Evolutionary conservation across 805 yeast genomes (phyloP).

Genomic region (Kluyveromyces dobzhanskii): DNA sequence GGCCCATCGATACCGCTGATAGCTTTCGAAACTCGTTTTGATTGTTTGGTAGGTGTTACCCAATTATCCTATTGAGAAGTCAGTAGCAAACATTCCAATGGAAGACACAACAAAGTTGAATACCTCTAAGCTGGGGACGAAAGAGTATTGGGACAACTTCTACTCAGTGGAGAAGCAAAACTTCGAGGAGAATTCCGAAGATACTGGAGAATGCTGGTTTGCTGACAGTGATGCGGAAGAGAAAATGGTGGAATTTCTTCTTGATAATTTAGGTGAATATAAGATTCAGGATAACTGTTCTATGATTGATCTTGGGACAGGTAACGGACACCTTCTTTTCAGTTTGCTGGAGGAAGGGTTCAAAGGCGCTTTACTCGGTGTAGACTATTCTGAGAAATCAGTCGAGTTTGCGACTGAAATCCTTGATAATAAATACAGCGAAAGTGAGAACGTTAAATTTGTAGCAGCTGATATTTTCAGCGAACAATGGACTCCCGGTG

Average conservation of each 20-base stretch:
- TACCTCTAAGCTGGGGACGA: conserved; percentile 79
- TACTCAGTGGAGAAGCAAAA: conserved; percentile 66
- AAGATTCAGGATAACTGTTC: conserved; percentile 27
- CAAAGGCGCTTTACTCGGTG: conserved; percentile 54
- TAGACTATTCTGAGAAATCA: conserved; percentile 83
- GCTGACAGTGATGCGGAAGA: conserved; percentile 89
- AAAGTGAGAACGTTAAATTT: conserved; percentile 39
- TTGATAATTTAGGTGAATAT: conserved; percentile 37
- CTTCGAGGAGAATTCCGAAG: conserved; percentile 65
- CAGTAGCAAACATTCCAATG: too few relatives aligned
- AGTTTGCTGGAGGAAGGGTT: conserved; percentile 57
- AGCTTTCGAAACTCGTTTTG: too few relatives aligned
- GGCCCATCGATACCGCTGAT: too few relatives aligned
- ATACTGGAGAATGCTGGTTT: conserved; percentile 96
- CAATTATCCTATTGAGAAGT: too few relatives aligned
- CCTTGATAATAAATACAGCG: conserved; percentile 33
- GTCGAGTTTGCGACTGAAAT: conserved; percentile 63
- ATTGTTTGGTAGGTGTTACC: too few relatives aligned
- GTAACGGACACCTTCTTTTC: conserved; percentile 86
- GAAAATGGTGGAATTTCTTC: conserved; percentile 67
- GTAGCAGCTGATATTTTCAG: conserved; percentile 61
- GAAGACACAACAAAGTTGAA: conserved; percentile 45
- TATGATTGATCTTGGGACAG: conserved; percentile 86
- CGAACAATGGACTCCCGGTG: conserved; percentile 29
- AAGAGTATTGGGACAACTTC: conserved; percentile 86